Conservation (phyloP, 2,329 filamentous ascomycete species). For the Xylaria sp. region DNA sequence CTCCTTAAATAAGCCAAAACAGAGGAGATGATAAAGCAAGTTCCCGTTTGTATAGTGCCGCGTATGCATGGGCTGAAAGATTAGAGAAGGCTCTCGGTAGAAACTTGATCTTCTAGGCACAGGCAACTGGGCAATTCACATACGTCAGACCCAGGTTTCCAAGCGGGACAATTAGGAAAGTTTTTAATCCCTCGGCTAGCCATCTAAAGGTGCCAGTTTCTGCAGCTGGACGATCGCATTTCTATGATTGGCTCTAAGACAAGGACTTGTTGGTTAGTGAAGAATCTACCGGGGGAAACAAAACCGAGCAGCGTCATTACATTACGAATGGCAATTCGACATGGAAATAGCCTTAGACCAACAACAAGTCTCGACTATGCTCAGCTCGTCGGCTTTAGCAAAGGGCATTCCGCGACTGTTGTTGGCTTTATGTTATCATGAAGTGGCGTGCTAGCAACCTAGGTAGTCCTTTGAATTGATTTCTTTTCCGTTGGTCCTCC, state of each 20-base stretch:
- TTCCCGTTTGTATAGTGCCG: background rate
- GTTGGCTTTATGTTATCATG: conserved; percentile 5
- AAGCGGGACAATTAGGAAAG: conserved; percentile 11
- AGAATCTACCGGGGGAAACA: conserved; percentile 15
- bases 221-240: conserved; percentile 35
- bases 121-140: background rate
- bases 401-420: conserved; percentile 6
- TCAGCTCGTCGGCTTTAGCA: background rate
- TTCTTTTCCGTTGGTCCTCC: conserved; percentile 12
- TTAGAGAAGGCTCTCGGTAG: conserved; percentile 10
- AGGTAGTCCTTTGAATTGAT: conserved; percentile 5
- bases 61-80: conserved; percentile 8
- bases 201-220: conserved; percentile 22
- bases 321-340: conserved; percentile 1
- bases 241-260: conserved; percentile 29
- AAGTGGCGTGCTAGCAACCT: background rate
- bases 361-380: background rate
- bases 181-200: conserved; percentile 30
- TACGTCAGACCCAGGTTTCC: conserved; percentile 21
- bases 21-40: conserved; percentile 1
- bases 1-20: background rate
- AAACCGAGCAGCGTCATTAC: conserved; percentile 19
- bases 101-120: background rate
- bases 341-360: background rate
- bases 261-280: conserved; percentile 9